Evolutionary conservation across 106 monocot genomes (phyloP).

Genomic region (Agapanthus africanus): DNA sequence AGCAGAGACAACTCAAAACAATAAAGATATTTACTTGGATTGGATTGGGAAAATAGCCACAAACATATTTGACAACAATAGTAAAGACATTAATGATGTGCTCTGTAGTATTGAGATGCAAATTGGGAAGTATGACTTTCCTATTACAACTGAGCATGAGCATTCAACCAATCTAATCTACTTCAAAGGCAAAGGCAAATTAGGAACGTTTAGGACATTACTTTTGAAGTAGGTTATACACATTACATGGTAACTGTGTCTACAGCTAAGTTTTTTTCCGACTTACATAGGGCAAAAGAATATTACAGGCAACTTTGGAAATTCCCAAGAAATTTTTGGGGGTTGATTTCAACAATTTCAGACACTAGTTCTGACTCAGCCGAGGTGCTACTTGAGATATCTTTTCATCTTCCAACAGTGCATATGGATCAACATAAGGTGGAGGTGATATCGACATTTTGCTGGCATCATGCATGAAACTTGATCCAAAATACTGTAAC

Average conservation of each 20-base stretch:
- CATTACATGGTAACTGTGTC: not conserved
- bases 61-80: too few species aligned
- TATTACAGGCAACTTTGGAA: slow-evolving; percentile 15
- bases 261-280: slow-evolving; percentile 2
- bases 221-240: too few species aligned
- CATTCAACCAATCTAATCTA: not conserved
- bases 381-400: slow-evolving; percentile 42
- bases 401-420: slow-evolving; percentile 66
- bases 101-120: too few species aligned
- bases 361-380: slow-evolving; percentile 20
- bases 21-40: too few species aligned
- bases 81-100: too few species aligned
- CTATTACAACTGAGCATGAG: not conserved
- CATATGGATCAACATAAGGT: slow-evolving; percentile 71
- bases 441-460: slow-evolving; percentile 41
- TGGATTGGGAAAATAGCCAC: too few species aligned
- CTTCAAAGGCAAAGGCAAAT: not conserved
- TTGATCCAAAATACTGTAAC: slow-evolving; percentile 79
- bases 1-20: too few species aligned
- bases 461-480: slow-evolving; percentile 79
- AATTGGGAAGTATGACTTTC: not conserved
- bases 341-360: not conserved
- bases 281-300: slow-evolving; percentile 18
- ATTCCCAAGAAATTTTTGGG: not conserved
- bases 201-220: too few species aligned